phyloP scores from a whole-genome alignment of 768 basidiomycete species.

The Mycena epipterygia region DNA sequence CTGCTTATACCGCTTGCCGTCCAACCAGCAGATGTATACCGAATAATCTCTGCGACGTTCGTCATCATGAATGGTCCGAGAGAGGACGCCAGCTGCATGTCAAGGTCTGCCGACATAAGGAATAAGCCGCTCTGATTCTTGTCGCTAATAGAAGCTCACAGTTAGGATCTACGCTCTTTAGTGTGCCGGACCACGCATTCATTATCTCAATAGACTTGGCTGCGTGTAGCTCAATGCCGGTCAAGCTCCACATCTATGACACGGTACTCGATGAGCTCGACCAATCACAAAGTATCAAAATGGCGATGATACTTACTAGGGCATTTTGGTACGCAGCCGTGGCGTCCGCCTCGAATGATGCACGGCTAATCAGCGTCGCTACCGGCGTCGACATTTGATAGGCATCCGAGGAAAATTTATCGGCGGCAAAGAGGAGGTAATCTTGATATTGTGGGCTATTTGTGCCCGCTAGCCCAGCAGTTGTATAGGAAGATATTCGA shows the following conservation, averaged over 20 bases:
- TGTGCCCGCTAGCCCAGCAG: constrained; percentile 19
- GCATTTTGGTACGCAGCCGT: constrained; percentile 23
- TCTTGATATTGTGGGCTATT: constrained; percentile 21
- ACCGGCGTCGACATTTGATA: constrained; percentile 20
- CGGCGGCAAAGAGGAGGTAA: constrained; percentile 22
- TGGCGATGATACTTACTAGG: constrained; percentile 13
- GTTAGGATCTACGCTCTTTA: constrained; percentile 19
- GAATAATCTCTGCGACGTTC: constrained; percentile 18
- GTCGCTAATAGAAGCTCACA: constrained; percentile 22
- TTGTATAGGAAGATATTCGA: constrained; percentile 19
- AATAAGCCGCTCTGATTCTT: constrained; percentile 17
- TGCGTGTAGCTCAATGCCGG: constrained; percentile 13
- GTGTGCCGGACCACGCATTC: constrained; percentile 19
- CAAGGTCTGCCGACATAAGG: constrained; percentile 17
- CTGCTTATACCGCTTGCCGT: constrained; percentile 16
- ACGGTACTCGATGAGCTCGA: constrained; percentile 17
- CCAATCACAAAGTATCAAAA: constrained; percentile 10
- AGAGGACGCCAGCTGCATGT: constrained; percentile 20
- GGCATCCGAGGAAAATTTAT: constrained; percentile 21
- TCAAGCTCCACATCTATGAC: constrained; percentile 20
- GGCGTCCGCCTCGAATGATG: constrained; percentile 21
- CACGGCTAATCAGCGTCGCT: constrained; percentile 16
- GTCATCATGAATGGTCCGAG: constrained; percentile 22
- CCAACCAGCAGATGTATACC: constrained; percentile 17
- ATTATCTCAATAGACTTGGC: constrained; percentile 12